Percentiles rank a stretch among this genome's conserved stretches.
phyloP scores from a whole-genome alignment of 2,329 filamentous ascomycete species.

The Nakataea oryzae region DNA sequence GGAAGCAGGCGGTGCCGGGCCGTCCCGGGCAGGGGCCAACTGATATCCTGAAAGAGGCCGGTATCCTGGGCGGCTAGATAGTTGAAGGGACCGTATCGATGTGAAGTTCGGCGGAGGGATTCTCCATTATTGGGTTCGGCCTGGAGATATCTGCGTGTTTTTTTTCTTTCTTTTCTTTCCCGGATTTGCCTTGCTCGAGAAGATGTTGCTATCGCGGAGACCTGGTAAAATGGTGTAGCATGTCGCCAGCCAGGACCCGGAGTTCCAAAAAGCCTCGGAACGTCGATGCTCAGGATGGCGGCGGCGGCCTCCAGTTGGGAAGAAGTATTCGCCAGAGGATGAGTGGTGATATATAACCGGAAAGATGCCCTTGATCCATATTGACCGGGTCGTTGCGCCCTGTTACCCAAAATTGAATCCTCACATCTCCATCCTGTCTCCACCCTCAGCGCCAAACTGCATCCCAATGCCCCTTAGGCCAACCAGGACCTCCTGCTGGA shows the following conservation, averaged over 20 bases:
- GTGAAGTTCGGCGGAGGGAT: not conserved
- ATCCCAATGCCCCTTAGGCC: slow-evolving; percentile 40
- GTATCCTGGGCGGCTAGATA: slow-evolving; percentile 19
- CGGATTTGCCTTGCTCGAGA: not conserved
- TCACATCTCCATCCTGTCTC: slow-evolving; percentile 31
- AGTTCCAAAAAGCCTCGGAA: not conserved
- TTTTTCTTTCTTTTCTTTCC: not conserved
- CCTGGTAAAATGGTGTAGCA: not conserved
- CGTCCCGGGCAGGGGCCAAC: slow-evolving; percentile 50
- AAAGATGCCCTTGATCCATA: not conserved
- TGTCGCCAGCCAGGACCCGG: not conserved
- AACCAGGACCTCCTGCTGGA: slow-evolving; percentile 49
- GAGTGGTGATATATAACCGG: not conserved
- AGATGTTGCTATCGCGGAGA: not conserved
- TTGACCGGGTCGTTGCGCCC: not conserved
- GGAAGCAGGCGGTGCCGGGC: slow-evolving; percentile 58
- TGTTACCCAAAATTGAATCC: not conserved
- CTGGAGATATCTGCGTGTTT: not conserved
- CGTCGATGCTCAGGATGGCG: not conserved
- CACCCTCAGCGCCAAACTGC: slow-evolving; percentile 21
- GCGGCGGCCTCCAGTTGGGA: not conserved
- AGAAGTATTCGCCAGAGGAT: not conserved
- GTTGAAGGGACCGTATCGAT: not conserved
- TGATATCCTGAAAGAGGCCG: slow-evolving; percentile 50
- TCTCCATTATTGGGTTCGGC: not conserved